A percentile compares a stretch with the other conserved stretches of the same genome.
Evolutionary conservation across 768 basidiomycete species (phyloP).

Genomic region (Trametes cingulata): DNA sequence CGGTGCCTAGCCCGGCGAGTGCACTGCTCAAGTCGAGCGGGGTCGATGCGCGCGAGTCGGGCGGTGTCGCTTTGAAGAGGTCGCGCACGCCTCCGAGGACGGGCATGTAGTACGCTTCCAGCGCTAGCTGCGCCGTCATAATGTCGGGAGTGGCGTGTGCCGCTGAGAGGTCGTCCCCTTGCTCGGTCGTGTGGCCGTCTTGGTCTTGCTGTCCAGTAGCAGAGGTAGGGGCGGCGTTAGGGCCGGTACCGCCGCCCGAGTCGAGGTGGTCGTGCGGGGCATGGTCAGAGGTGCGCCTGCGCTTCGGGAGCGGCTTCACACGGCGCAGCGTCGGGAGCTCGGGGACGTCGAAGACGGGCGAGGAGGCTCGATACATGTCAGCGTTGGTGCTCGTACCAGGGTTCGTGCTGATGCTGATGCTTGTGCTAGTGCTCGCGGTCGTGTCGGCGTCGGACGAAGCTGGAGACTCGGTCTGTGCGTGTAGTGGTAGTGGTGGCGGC

Average conservation of each 20-base stretch:
- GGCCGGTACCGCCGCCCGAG: conserved; percentile 21
- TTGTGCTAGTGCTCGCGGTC: neutral
- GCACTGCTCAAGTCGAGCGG: conserved; percentile 30
- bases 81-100: conserved; percentile 51
- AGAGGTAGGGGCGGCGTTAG: conserved; percentile 1
- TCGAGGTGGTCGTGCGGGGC: conserved; percentile 14
- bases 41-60: conserved; percentile 15
- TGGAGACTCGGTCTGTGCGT: neutral
- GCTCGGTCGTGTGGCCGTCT: neutral
- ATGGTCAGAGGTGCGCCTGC: conserved; percentile 54
- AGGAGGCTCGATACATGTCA: conserved; percentile 54
- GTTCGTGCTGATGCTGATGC: neutral
- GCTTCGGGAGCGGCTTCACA: conserved; percentile 79
- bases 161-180: conserved; percentile 3
- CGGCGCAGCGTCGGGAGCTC: conserved; percentile 62
- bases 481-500: neutral
- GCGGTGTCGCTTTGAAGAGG: conserved; percentile 34
- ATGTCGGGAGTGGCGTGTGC: conserved; percentile 26
- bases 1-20: conserved; percentile 36
- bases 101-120: conserved; percentile 67
- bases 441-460: neutral
- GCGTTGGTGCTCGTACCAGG: conserved; percentile 10
- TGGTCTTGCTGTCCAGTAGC: conserved; percentile 23
- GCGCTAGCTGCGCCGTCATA: conserved; percentile 57
- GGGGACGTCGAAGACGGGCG: conserved; percentile 64